phyloP scores from a whole-genome alignment of 2,329 filamentous ascomycete species.

The Botrytis elliptica region DNA sequence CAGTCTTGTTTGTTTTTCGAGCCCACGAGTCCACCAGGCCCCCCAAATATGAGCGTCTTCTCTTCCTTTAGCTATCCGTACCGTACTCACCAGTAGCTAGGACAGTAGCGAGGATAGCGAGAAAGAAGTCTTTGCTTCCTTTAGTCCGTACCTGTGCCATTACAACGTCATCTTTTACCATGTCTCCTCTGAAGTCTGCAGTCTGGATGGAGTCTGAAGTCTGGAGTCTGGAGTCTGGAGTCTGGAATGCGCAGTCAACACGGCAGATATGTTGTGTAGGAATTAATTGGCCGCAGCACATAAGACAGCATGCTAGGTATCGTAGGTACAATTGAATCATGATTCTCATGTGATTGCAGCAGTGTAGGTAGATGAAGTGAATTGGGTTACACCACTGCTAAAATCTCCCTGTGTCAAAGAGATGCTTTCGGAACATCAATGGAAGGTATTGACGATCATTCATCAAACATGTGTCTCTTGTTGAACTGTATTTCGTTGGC shows the following conservation, averaged over 20 bases:
- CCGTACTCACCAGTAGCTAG: not conserved
- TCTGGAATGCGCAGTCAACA: slow-evolving; percentile 3
- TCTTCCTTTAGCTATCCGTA: not conserved
- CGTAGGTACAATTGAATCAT: not conserved
- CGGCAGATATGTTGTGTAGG: not conserved
- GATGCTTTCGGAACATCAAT: not conserved
- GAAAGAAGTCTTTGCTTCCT: not conserved
- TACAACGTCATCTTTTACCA: not conserved
- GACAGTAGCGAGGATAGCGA: too few species aligned
- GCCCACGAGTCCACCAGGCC: too few species aligned
- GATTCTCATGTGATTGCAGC: not conserved
- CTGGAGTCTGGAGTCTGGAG: not conserved
- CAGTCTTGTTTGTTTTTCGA: not conserved
- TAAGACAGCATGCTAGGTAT: not conserved
- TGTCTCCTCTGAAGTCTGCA: not conserved
- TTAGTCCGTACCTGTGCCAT: not conserved
- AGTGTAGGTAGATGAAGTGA: not conserved
- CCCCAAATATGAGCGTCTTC: not conserved
- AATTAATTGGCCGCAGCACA: not conserved
- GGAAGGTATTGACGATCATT: not conserved
- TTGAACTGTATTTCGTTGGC: not conserved
- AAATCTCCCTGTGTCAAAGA: not conserved
- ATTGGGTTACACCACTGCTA: not conserved
- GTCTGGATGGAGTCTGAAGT: not conserved
- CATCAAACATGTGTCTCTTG: not conserved